Evolutionary conservation across 805 yeast species (phyloP).

Genomic region (Yarrowia porcina): DNA sequence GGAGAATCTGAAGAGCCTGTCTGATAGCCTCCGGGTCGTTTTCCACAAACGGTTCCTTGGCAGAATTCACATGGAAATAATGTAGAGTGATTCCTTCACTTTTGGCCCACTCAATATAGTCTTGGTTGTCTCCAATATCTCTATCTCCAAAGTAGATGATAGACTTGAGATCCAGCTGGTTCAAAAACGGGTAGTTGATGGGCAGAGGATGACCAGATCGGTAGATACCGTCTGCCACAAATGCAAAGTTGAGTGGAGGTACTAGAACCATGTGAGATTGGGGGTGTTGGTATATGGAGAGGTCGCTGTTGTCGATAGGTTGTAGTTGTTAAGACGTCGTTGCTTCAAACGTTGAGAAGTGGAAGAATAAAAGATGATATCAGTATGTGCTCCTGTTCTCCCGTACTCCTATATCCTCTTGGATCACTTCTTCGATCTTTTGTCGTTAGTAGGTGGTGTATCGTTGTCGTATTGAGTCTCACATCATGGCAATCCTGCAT

Average conservation of each 20-base stretch:
- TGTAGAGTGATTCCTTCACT: constrained; percentile 52
- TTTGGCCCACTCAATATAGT: constrained; percentile 67
- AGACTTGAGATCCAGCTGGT: constrained; percentile 66
- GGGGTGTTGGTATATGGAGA: not conserved
- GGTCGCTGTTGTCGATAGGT: not conserved
- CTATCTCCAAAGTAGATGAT: constrained; percentile 63
- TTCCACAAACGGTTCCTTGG: constrained; percentile 68
- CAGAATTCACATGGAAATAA: constrained; percentile 62
- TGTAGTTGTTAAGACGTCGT: not conserved
- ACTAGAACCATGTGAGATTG: constrained; percentile 41
- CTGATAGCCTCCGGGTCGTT: constrained; percentile 59
- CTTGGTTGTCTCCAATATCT: constrained; percentile 49
- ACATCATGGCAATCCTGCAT: not conserved
- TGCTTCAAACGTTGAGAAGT: not conserved
- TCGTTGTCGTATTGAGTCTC: not conserved
- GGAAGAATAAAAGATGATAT: not conserved
- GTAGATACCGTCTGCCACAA: constrained; percentile 83
- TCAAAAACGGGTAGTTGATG: constrained; percentile 73
- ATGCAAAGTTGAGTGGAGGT: constrained; percentile 88
- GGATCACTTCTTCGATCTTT: too few relatives aligned
- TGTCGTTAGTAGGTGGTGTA: not conserved
- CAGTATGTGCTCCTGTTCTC: too few relatives aligned
- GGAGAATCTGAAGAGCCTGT: constrained; percentile 36
- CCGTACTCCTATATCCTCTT: too few relatives aligned
- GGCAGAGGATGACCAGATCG: constrained; percentile 94